Evolutionary conservation across 768 basidiomycete genomes (phyloP).

Genomic region (Epithele typhae): DNA sequence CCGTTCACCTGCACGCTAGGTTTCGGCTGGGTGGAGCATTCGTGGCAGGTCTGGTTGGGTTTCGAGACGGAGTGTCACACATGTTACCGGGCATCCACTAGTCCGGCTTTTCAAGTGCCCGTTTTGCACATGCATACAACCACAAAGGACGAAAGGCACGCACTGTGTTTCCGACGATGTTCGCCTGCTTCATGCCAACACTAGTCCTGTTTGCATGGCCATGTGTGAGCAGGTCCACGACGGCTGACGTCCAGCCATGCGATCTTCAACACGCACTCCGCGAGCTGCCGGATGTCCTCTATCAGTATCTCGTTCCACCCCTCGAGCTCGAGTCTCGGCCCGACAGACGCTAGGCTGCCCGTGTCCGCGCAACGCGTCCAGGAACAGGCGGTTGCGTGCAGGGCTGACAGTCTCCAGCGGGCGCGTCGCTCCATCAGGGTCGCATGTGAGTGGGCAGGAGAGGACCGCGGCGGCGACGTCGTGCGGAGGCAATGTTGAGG

Average conservation of each 20-base stretch:
- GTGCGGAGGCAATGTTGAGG: conserved; percentile 41
- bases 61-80: too few relatives aligned
- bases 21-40: too few relatives aligned
- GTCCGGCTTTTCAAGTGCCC: too few relatives aligned
- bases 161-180: conserved; percentile 9
- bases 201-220: background rate
- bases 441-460: conserved; percentile 30
- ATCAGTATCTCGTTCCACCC: conserved; percentile 62
- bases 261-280: conserved; percentile 43
- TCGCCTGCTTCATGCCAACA: too few relatives aligned
- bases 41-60: too few relatives aligned
- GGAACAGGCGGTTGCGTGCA: conserved; percentile 33
- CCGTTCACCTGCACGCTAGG: too few relatives aligned
- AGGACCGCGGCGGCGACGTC: conserved; percentile 49
- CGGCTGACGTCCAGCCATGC: conserved; percentile 55
- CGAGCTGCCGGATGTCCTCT: conserved; percentile 51
- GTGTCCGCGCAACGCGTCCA: conserved; percentile 35
- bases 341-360: conserved; percentile 33
- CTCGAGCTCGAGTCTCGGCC: conserved; percentile 49
- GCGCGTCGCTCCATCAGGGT: conserved; percentile 15
- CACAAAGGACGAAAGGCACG: too few relatives aligned
- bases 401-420: conserved; percentile 49
- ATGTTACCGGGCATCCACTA: too few relatives aligned
- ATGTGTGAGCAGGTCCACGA: conserved; percentile 17
- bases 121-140: too few relatives aligned